phyloP scores from a whole-genome alignment of 176 grass and related monocot species.

The Leersia perrieri region DNA sequence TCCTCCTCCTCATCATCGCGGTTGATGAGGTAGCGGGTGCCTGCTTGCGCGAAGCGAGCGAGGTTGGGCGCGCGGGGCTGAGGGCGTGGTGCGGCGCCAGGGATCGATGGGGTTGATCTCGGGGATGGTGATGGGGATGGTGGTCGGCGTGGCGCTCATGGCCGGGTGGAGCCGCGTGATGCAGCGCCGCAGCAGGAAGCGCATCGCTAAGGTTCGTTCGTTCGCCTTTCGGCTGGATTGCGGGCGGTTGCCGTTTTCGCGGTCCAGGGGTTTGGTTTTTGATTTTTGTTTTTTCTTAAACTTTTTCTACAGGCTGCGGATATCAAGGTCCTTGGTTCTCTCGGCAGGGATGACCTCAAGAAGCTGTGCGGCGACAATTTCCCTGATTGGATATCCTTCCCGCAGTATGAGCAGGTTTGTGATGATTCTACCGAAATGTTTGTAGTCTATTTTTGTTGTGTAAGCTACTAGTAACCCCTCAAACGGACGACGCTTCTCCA shows the following conservation, averaged over 20 bases:
- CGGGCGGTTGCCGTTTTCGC: not conserved
- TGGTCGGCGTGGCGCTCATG: constrained; percentile 78
- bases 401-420: constrained; percentile 76
- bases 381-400: constrained; percentile 96
- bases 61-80: not conserved
- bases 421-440: not conserved
- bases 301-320: constrained; percentile 63
- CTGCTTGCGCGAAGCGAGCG: not conserved
- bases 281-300: not conserved
- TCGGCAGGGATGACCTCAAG: constrained; percentile 84
- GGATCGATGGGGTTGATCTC: constrained; percentile 94
- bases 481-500: no score
- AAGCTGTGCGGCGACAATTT: constrained; percentile 89
- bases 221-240: not conserved
- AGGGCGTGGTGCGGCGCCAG: not conserved
- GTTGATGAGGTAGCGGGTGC: not conserved
- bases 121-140: constrained; percentile 74
- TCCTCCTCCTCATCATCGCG: no score
- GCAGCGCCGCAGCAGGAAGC: constrained; percentile 61
- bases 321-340: constrained; percentile 83
- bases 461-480: not conserved
- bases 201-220: constrained; percentile 67
- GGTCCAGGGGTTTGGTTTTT: not conserved
- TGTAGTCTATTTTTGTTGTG: not conserved
- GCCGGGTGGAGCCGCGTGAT: constrained; percentile 92